A percentile compares a stretch with the other conserved stretches of the same genome.
Evolutionary conservation across 2,329 filamentous ascomycete species (phyloP).

Genomic region (Neofusicoccum sp.): DNA sequence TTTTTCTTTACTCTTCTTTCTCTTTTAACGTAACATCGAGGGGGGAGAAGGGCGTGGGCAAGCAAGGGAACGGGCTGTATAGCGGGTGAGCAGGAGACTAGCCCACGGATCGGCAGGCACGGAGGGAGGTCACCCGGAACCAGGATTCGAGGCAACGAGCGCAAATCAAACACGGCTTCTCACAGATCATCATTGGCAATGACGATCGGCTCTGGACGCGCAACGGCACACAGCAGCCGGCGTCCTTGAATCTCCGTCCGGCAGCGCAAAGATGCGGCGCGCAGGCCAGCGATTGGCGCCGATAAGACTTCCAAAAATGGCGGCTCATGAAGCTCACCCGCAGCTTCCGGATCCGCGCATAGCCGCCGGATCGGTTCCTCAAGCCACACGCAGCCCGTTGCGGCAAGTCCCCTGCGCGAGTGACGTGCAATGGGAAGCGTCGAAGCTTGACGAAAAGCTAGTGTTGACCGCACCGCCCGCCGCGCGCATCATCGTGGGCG

Average conservation of each 20-base stretch:
- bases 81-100: neutral
- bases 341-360: slow-evolving; percentile 11
- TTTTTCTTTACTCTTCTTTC: too few species aligned
- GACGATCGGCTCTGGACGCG: slow-evolving; percentile 8
- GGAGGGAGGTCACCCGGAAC: neutral
- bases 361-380: neutral
- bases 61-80: too few species aligned
- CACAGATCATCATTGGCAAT: slow-evolving; percentile 6
- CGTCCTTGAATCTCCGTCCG: slow-evolving; percentile 1
- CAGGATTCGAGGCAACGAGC: neutral
- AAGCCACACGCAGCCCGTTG: slow-evolving; percentile 7
- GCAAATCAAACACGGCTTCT: neutral
- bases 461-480: neutral
- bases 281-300: slow-evolving; percentile 2
- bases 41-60: too few species aligned
- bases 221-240: neutral
- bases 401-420: neutral
- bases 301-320: slow-evolving; percentile 4
- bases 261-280: neutral
- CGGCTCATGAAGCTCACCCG: slow-evolving; percentile 1
- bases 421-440: neutral
- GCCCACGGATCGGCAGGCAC: neutral
- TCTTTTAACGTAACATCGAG: too few species aligned
- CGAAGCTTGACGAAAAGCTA: slow-evolving; percentile 15
- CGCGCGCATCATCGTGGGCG: neutral